Evolutionary conservation across 148 eudicot species (phyloP).

Genomic region (Rhododendron ovatum): DNA sequence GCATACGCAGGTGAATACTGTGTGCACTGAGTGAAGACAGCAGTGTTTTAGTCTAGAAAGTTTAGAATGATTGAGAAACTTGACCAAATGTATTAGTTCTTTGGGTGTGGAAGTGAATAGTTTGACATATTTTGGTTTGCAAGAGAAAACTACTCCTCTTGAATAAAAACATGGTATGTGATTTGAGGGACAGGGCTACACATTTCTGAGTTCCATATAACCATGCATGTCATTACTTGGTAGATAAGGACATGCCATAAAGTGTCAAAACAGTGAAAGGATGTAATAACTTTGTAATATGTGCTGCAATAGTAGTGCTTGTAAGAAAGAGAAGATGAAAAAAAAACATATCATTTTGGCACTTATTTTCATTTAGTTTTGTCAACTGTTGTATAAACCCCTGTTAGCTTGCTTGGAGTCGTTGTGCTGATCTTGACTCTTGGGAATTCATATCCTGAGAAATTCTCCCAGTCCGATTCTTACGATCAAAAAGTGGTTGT

Average conservation of each 20-base stretch:
- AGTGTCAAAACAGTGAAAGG: not conserved
- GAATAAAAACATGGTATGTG: not conserved
- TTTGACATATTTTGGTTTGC: not conserved
- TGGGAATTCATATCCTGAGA: not conserved
- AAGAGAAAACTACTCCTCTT: not conserved
- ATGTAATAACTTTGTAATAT: not conserved
- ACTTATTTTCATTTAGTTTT: not conserved
- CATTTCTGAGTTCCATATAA: not conserved
- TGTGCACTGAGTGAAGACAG: not conserved
- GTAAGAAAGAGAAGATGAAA: not conserved
- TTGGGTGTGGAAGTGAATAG: not conserved
- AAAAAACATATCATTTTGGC: not conserved
- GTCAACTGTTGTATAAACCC: not conserved
- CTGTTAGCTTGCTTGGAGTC: not conserved
- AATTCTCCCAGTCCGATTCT: not conserved
- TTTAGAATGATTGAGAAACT: not conserved
- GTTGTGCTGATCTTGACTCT: not conserved
- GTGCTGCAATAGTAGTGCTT: not conserved
- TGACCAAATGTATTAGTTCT: not conserved
- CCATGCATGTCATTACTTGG: not conserved
- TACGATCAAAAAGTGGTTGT: not conserved
- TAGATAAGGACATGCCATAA: not conserved
- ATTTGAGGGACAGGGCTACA: not conserved
- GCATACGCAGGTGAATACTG: not conserved
- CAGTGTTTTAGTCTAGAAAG: not conserved